phyloP scores from a whole-genome alignment of 371 early-diverging fungal species.

The Lichtheimia hyalospora region DNA sequence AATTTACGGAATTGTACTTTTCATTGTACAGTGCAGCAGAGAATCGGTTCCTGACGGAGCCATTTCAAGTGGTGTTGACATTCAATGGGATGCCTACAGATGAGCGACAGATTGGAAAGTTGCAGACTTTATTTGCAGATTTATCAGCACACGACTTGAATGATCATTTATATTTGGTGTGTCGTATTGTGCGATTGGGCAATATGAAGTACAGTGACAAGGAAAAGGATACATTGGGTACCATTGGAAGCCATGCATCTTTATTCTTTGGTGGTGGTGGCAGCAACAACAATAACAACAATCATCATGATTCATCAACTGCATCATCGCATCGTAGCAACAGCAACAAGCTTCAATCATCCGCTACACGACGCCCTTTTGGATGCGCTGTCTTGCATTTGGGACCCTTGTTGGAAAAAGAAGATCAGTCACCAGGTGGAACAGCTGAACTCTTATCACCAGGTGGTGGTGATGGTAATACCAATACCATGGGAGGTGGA shows the following conservation, averaged over 20 bases:
- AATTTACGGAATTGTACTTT: slow-evolving; percentile 66
- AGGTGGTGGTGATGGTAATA: no score
- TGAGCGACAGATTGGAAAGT: slow-evolving; percentile 47
- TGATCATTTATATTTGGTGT: slow-evolving; percentile 60
- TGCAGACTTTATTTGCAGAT: slow-evolving; percentile 61
- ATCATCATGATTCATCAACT: neutral
- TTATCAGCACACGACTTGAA: slow-evolving; percentile 52
- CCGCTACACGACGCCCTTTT: slow-evolving; percentile 55
- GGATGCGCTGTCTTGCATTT: slow-evolving; percentile 66
- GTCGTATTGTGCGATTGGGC: slow-evolving; percentile 64
- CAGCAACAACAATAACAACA: slow-evolving; percentile 10
- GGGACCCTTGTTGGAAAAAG: slow-evolving; percentile 33
- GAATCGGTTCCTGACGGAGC: slow-evolving; percentile 60
- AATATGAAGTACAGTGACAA: slow-evolving; percentile 60
- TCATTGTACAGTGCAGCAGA: slow-evolving; percentile 58
- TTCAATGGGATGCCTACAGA: slow-evolving; percentile 63
- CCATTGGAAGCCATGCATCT: slow-evolving; percentile 28
- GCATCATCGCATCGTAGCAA: neutral
- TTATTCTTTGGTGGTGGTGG: slow-evolving; percentile 26
- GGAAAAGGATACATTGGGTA: slow-evolving; percentile 39
- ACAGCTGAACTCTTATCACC: slow-evolving; percentile 8
- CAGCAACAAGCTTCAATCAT: slow-evolving; percentile 2
- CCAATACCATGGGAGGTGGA: slow-evolving; percentile 3
- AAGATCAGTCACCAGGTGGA: slow-evolving; percentile 13
- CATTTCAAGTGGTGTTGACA: slow-evolving; percentile 56